Conservation (phyloP, 1,139 yeast species). For the Pichia norvegensis region DNA sequence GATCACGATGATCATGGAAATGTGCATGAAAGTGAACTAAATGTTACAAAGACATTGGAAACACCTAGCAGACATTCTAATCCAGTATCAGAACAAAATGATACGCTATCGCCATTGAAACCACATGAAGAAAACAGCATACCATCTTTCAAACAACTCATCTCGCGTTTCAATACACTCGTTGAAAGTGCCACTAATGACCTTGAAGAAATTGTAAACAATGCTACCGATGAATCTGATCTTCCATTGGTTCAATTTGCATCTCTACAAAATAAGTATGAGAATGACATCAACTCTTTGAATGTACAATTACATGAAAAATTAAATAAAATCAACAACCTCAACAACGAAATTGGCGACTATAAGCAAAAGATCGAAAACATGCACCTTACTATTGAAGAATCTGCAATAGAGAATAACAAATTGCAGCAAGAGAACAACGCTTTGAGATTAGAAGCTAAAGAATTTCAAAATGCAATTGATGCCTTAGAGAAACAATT, state of each 20-base stretch:
- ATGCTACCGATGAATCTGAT: background rate
- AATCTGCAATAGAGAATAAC: background rate
- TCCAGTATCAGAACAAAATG: background rate
- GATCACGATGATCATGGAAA: background rate
- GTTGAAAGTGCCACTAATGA: background rate
- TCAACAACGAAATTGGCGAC: constrained; percentile 8
- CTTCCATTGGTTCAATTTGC: constrained; percentile 1
- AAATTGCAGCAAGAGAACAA: background rate
- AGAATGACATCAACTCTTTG: constrained; percentile 2
- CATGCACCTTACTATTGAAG: constrained; percentile 9
- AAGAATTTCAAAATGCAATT: constrained; percentile 1
- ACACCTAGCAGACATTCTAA: background rate
- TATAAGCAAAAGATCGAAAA: constrained; percentile 7
- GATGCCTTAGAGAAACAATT: constrained; percentile 1
- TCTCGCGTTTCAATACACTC: constrained; percentile 1
- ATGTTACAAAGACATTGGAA: background rate
- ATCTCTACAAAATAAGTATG: constrained; percentile 9
- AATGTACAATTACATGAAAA: constrained; percentile 1
- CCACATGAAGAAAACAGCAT: background rate
- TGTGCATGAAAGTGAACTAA: background rate
- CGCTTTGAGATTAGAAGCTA: background rate
- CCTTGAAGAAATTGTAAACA: background rate
- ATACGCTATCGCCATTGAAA: background rate
- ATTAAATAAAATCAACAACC: background rate
- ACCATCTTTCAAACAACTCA: constrained; percentile 1